A percentile compares a stretch with the other conserved stretches of the same genome.
These are phyloP conservation scores for Andrographis paniculata DNA, from an alignment of 305 asterid genomes.

Conservation along the genomic window DNA sequence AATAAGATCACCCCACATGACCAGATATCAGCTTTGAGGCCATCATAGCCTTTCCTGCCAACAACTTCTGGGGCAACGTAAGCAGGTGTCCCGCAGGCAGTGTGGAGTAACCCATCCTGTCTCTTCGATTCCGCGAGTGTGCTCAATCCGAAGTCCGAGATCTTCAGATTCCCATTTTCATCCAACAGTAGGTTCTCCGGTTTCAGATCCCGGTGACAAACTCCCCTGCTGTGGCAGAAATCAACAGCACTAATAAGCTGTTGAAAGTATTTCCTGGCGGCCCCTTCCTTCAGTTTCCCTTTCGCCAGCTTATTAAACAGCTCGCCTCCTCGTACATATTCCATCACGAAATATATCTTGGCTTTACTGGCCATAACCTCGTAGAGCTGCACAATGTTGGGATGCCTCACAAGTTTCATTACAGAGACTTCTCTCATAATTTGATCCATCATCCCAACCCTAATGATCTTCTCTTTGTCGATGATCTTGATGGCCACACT, in stretches of 20 bases:
- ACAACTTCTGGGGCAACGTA: conserved; percentile 81
- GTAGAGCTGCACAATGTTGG: conserved; percentile 54
- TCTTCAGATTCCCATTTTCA: conserved; percentile 50
- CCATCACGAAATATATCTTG: conserved; percentile 64
- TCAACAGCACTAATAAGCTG: conserved; percentile 68
- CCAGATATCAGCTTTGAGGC: conserved; percentile 67
- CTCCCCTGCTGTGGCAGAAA: conserved; percentile 71
- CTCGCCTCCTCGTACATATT: conserved; percentile 65
- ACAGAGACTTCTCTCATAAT: conserved; percentile 56
- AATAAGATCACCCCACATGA: conserved; percentile 70
- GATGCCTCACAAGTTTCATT: conserved; percentile 57
- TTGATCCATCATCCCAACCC: conserved; percentile 67
- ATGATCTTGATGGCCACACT: conserved; percentile 64
- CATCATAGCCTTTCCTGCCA: conserved; percentile 57
- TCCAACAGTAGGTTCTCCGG: conserved; percentile 76
- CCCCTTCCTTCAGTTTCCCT: conserved; percentile 57
- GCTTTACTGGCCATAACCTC: conserved; percentile 72
- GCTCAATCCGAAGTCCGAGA: conserved; percentile 78
- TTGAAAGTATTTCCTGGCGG: conserved; percentile 51
- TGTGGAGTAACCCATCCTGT: conserved; percentile 68
- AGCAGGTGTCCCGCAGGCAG: conserved; percentile 73
- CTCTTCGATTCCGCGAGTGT: conserved; percentile 43
- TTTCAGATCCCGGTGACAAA: conserved; percentile 66
- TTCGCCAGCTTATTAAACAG: conserved; percentile 49
- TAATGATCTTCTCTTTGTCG: conserved; percentile 54